These are phyloP conservation scores for Boletus huronensis DNA, from an alignment of 768 basidiomycete species.

Conservation along the genomic window DNA sequence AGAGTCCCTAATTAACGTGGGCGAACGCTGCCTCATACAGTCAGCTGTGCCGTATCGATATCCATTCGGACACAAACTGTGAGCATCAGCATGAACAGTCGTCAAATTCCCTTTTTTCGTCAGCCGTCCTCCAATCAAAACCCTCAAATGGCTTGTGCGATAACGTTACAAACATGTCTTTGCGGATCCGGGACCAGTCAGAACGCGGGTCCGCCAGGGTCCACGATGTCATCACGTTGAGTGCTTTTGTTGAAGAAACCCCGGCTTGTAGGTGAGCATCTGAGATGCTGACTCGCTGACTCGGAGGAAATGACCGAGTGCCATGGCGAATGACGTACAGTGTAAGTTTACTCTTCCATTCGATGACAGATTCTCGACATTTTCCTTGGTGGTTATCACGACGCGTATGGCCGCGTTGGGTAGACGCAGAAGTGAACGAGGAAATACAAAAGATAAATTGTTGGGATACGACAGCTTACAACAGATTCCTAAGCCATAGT, in stretches of 20 bases:
- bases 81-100: background rate
- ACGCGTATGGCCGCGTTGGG: no score
- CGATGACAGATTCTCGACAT: background rate
- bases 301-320: background rate
- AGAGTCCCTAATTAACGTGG: background rate
- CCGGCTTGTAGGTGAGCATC: background rate
- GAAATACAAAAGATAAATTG: constrained; percentile 16
- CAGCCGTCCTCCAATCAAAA: no score
- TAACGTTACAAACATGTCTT: no score
- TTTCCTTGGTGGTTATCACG: background rate
- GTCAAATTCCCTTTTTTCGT: no score
- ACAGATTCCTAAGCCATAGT: constrained; percentile 2
- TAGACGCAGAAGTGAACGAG: background rate
- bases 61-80: background rate
- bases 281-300: background rate
- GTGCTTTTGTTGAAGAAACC: background rate
- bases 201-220: background rate
- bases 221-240: background rate
- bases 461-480: constrained; percentile 20
- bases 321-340: background rate
- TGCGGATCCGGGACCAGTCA: background rate
- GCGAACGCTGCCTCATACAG: background rate
- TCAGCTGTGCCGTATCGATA: background rate
- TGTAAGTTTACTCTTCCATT: background rate
- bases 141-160: no score